Evolutionary conservation across 2,329 filamentous ascomycete species (phyloP), one percentile per base, ranked within the genome.

Genomic region (Aspergillus persii): DNA sequence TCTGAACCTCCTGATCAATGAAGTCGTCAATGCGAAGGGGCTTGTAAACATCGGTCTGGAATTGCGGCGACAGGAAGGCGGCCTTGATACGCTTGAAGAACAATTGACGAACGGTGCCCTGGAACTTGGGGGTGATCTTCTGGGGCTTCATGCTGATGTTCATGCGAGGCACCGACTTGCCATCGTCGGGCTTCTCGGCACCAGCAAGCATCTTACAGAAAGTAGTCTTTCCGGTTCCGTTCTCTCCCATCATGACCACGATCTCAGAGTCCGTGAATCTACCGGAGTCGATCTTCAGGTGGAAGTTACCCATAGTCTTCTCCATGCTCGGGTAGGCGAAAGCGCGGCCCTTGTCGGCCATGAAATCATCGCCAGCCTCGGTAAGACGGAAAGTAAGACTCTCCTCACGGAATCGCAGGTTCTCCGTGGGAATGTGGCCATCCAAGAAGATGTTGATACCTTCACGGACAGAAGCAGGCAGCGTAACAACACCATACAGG

Each of bases 81-180:
- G 92, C 88, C 85, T 96, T 96, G 80, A 99, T 99, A 83, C 95
- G 94, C 89, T 99, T 99, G 87, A 98, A 96, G 84, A 99, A 98
- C 53, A 99, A 85, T 78, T 97, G 92, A 63, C 95, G 92, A 59
- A 99, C 95, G 44, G 94, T 99, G 64, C 96, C 95, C 66, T 93
- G 89, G 75, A 96, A 99, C 79, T 97, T 99, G 74, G 95, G 95
- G 2, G 93, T 99, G 72, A 99, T 99, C 72, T 96, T 99, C 82
- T 99, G 95, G 23, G 96, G 96, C 85, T 99, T 99, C 92, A 98
- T 96, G 82, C 89, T 93, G 76, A 99, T 96, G 81, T 90, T 92
- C 93, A 99, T 96, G 68, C 91, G 87, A 15, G 95, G 95, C 15
- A 99, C 85, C 70, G 86, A 86, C 69, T 86, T 82, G 65, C 83